These are phyloP conservation scores for Pyrenochaeta sp. DNA, from an alignment of 2,329 filamentous ascomycete genomes.

Conservation along the genomic window DNA sequence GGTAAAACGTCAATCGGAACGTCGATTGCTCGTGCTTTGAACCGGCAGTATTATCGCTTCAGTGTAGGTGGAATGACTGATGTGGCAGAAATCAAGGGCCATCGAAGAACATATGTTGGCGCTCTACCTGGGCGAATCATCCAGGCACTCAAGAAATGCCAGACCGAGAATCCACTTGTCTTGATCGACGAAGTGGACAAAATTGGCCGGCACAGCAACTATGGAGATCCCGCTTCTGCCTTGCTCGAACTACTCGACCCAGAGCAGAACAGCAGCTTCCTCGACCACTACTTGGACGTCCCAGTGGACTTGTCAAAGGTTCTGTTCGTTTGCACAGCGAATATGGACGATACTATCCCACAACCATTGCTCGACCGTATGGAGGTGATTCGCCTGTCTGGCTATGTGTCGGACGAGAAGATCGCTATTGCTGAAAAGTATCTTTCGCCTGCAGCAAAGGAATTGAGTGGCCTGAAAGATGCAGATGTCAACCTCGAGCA, in stretches of 20 bases:
- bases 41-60: conserved; percentile 97
- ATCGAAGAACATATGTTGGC: conserved; percentile 94
- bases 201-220: conserved; percentile 91
- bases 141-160: conserved; percentile 97
- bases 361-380: conserved; percentile 93
- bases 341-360: conserved; percentile 98
- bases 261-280: conserved; percentile 95
- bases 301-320: conserved; percentile 98
- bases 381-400: conserved; percentile 95
- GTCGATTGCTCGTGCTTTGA: conserved; percentile 92
- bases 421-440: conserved; percentile 97
- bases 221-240: conserved; percentile 90
- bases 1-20: conserved; percentile 99
- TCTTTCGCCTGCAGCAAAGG: conserved; percentile 91
- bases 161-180: conserved; percentile 96
- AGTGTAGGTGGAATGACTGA: conserved; percentile 96
- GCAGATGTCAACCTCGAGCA: conserved; percentile 88
- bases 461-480: conserved; percentile 86
- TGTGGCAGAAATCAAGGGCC: conserved; percentile 98
- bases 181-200: conserved; percentile 98
- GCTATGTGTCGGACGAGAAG: conserved; percentile 98
- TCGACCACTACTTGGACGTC: conserved; percentile 98
- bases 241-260: conserved; percentile 93
- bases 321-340: conserved; percentile 97
- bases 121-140: conserved; percentile 96